Evolutionary conservation across 164 flowering plant genomes (phyloP), one percentile per base, ranked within the genome.

Genomic region (Cinnamomum micranthum): DNA sequence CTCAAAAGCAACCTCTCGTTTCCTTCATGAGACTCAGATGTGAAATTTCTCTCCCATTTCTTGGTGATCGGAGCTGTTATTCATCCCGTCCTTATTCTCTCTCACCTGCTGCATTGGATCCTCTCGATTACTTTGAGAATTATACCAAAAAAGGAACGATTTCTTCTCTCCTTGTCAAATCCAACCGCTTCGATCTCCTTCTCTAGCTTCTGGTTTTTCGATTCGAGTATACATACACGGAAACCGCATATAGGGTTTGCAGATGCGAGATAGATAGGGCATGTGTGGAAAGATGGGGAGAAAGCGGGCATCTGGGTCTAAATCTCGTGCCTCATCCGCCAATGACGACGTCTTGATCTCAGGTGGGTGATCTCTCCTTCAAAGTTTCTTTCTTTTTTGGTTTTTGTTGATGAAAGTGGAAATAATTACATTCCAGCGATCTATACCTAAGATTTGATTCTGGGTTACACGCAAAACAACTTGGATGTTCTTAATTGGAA

Each of bases 281-380:
- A 67, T 67, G 69, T 31, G 69, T 31, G 41, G 41, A 17, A 67
- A 67, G 41, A 67, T 31, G 47, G 19, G 47, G 69, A 31, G 69
- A 67, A 67, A 31, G 28, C 47, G 35, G 31, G 31, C 33, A 27
- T 27, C 33, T 65, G 5, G 25, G 15, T 25, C 67, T 2, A 10
- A 23, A 24, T 22, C 47, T 41, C 11, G 1, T 6, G 9, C 47
- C 47, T 41, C 33, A 22, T 25, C 67, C 12, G 50, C 69, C 20
- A 31, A 12, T 15, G 47, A 19, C 69, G 69, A 67, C 41, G 19
- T 67, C 6, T 19, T 31, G 69, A 14, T 67, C 14, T 28, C 47
- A 31, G 69, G 69, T 67, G 69, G 28, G 69, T 41, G 47, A 27
- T 31, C 47, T 67, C 47, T 20, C 47, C 47, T 6, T 9, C 47